Evolutionary conservation across 352 stramenopile species (phyloP).

Genomic region (Phytophthora aleatoria): DNA sequence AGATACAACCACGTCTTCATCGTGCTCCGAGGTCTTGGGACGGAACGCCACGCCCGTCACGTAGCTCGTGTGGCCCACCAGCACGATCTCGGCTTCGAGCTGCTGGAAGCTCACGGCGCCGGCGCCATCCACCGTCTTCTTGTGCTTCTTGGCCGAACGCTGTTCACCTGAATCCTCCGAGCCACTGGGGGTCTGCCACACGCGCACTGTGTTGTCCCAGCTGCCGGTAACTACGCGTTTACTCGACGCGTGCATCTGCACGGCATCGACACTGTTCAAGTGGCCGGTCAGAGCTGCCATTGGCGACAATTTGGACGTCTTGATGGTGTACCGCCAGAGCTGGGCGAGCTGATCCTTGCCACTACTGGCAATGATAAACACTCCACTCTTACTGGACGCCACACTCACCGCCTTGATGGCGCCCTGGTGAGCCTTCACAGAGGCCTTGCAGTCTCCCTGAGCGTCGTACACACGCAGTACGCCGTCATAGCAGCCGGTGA

Average conservation of each 20-base stretch:
- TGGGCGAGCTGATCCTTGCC: constrained; percentile 81
- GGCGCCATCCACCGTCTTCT: constrained; percentile 48
- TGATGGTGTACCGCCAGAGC: constrained; percentile 58
- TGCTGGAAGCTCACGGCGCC: constrained; percentile 66
- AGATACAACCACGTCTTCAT: constrained; percentile 64
- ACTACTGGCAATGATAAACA: constrained; percentile 73
- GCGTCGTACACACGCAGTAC: constrained; percentile 80
- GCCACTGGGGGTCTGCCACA: constrained; percentile 51
- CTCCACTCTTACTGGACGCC: constrained; percentile 30
- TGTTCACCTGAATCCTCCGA: constrained; percentile 30
- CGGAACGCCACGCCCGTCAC: constrained; percentile 80
- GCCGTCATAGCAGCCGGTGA: constrained; percentile 89
- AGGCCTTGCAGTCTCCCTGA: constrained; percentile 52
- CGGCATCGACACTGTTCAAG: constrained; percentile 81
- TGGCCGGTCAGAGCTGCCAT: constrained; percentile 69
- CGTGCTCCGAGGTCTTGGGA: constrained; percentile 41
- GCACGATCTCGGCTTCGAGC: constrained; percentile 72
- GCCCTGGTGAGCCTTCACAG: constrained; percentile 78
- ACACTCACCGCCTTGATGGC: constrained; percentile 72
- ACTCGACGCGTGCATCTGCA: constrained; percentile 40
- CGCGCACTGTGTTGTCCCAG: constrained; percentile 87
- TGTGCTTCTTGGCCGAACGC: constrained; percentile 73
- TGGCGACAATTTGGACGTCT: constrained; percentile 46
- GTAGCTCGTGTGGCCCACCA: constrained; percentile 79
- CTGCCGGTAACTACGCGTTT: constrained; percentile 69